These are phyloP conservation scores for Lepidium campestre DNA, from an alignment of 441 rosid species.

Conservation along the genomic window DNA sequence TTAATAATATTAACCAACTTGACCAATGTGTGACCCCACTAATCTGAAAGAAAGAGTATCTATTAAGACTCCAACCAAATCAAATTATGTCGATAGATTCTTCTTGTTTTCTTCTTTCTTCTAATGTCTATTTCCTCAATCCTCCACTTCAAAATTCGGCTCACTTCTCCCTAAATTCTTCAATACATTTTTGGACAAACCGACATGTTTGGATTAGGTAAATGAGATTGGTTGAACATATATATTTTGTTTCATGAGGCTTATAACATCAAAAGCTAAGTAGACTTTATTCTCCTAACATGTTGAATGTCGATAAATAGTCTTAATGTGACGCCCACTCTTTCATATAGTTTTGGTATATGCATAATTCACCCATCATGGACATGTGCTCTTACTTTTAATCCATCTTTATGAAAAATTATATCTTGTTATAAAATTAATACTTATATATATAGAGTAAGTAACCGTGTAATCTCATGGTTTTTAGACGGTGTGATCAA, in stretches of 20 bases:
- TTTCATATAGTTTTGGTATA: constrained; percentile 19
- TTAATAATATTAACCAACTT: constrained; percentile 6
- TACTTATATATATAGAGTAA: neutral
- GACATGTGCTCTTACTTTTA: constrained; percentile 17
- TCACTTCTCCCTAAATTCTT: neutral
- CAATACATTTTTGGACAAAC: neutral
- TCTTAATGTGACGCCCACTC: constrained; percentile 13
- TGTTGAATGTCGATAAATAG: constrained; percentile 16
- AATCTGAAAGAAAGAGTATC: constrained; percentile 11
- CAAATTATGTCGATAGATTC: constrained; percentile 22
- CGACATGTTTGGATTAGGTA: constrained; percentile 7
- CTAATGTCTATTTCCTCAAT: constrained; percentile 7
- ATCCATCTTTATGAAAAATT: neutral
- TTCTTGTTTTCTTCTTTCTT: constrained; percentile 22
- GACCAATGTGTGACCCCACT: constrained; percentile 22
- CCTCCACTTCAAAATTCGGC: neutral
- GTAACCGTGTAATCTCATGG: neutral
- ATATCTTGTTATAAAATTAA: neutral
- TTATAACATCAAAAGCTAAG: constrained; percentile 12
- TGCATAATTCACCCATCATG: constrained; percentile 16
- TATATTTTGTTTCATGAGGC: neutral
- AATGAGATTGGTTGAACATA: constrained; percentile 14
- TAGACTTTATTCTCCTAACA: constrained; percentile 1
- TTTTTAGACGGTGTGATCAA: neutral
- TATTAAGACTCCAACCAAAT: constrained; percentile 12